phyloP scores from a whole-genome alignment of 2,329 filamentous ascomycete genomes.

The Polychaeton citri region DNA sequence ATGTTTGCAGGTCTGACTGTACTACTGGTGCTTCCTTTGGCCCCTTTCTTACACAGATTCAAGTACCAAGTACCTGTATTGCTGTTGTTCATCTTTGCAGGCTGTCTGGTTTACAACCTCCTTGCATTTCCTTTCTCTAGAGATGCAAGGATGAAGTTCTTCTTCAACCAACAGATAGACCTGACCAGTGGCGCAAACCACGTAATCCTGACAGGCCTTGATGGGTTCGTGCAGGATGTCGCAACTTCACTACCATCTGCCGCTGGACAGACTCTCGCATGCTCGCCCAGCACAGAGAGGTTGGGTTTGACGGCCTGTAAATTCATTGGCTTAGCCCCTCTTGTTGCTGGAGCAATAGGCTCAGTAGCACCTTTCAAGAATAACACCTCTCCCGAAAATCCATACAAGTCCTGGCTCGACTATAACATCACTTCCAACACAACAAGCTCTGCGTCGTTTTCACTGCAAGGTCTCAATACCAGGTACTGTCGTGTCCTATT shows the following conservation, averaged over 20 bases:
- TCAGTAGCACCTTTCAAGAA: constrained; percentile 5
- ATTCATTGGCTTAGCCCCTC: constrained; percentile 56
- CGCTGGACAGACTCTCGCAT: constrained; percentile 40
- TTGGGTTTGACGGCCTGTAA: constrained; percentile 50
- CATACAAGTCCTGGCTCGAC: constrained; percentile 43
- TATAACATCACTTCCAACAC: constrained; percentile 44
- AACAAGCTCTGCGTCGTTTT: constrained; percentile 45
- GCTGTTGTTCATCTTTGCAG: constrained; percentile 57
- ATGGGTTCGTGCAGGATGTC: constrained; percentile 53
- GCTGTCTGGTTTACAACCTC: constrained; percentile 74
- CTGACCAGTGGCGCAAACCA: constrained; percentile 56
- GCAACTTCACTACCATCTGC: constrained; percentile 59
- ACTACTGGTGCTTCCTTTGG: constrained; percentile 59
- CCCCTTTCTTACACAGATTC: constrained; percentile 77
- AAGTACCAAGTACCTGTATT: constrained; percentile 71
- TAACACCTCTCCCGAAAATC: constrained; percentile 30
- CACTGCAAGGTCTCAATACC: constrained; percentile 60
- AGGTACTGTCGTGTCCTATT: constrained; percentile 66
- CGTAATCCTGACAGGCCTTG: constrained; percentile 56
- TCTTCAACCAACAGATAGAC: constrained; percentile 71
- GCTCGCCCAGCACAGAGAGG: constrained; percentile 27
- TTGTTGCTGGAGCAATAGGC: constrained; percentile 34
- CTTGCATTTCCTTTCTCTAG: constrained; percentile 77
- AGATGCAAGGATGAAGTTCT: constrained; percentile 69
- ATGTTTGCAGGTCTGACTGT: constrained; percentile 54